Evolutionary conservation across 1,139 yeast species (phyloP).

Genomic region (Yamadazyma triangularis): DNA sequence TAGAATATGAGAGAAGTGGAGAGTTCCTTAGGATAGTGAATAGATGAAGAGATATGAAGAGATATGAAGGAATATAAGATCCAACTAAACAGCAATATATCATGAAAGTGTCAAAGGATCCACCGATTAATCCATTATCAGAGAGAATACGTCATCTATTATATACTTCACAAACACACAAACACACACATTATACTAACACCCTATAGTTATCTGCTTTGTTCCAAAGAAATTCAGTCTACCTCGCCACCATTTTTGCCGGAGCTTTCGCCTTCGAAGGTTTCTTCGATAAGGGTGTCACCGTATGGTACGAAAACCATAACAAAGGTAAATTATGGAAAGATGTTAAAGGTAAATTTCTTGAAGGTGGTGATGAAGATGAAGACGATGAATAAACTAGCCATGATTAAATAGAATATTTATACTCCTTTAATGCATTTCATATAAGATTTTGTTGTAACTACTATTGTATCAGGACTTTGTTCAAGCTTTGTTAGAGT

Average conservation of each 20-base stretch:
- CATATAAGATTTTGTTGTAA: too few relatives aligned
- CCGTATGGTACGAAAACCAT: constrained; percentile 79
- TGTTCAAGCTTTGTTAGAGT: too few relatives aligned
- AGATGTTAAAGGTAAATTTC: constrained; percentile 72
- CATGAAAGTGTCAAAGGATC: too few relatives aligned
- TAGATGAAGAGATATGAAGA: too few relatives aligned
- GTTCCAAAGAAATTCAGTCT: constrained; percentile 90
- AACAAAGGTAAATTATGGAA: constrained; percentile 97
- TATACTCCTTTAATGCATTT: constrained; percentile 6
- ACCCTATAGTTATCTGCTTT: constrained; percentile 36
- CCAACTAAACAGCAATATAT: too few relatives aligned
- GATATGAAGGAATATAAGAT: too few relatives aligned
- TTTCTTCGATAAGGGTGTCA: constrained; percentile 74
- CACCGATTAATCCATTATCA: not conserved
- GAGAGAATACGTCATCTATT: too few relatives aligned
- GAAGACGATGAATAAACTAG: constrained; percentile 43
- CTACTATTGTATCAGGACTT: too few relatives aligned
- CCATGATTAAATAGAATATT: not conserved
- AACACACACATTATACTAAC: too few relatives aligned
- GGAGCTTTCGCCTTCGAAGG: constrained; percentile 90
- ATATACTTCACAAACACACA: too few relatives aligned
- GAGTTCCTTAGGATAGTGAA: too few relatives aligned
- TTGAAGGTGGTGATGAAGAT: constrained; percentile 56
- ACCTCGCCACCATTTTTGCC: constrained; percentile 79
- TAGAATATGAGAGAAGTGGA: too few relatives aligned